phyloP scores from a whole-genome alignment of 768 basidiomycete species.

The Exsudoporus frostii region DNA sequence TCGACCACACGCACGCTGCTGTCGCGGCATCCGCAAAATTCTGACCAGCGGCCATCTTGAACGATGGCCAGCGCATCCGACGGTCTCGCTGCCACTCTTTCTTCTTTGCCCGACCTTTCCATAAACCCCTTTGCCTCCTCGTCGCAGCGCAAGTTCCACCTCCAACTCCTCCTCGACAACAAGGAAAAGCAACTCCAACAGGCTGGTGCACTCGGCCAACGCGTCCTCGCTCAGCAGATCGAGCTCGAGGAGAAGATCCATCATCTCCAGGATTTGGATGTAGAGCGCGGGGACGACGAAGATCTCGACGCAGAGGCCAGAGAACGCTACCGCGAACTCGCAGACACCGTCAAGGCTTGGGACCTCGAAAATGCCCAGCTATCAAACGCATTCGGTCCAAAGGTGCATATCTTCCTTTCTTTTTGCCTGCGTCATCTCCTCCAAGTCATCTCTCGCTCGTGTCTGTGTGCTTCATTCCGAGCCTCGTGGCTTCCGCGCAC shows the following conservation, averaged over 20 bases:
- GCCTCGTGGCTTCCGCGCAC: slow-evolving; percentile 17
- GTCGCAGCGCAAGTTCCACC: slow-evolving; percentile 58
- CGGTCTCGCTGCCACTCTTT: slow-evolving; percentile 31
- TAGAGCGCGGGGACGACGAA: slow-evolving; percentile 60
- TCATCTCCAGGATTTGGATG: slow-evolving; percentile 71
- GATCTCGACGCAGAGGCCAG: slow-evolving; percentile 65
- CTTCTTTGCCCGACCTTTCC: slow-evolving; percentile 43
- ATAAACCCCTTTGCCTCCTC: slow-evolving; percentile 43
- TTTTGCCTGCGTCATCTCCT: not conserved
- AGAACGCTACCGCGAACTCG: slow-evolving; percentile 72
- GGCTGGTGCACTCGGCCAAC: slow-evolving; percentile 89
- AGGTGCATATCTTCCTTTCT: slow-evolving; percentile 43
- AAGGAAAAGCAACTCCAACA: slow-evolving; percentile 93
- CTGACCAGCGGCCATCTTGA: slow-evolving; percentile 15
- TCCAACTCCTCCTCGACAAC: slow-evolving; percentile 72
- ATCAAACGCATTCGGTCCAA: slow-evolving; percentile 61
- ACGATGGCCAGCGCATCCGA: slow-evolving; percentile 42
- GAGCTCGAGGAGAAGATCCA: slow-evolving; percentile 87
- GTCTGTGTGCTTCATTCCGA: slow-evolving; percentile 6
- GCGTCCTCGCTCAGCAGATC: slow-evolving; percentile 89
- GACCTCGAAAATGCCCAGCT: slow-evolving; percentile 76
- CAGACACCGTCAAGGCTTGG: slow-evolving; percentile 73
- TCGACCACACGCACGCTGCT: slow-evolving; percentile 1
- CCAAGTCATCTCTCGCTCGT: slow-evolving; percentile 7
- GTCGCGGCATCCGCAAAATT: slow-evolving; percentile 7